Base-by-base conservation (phyloP, 2,329 filamentous ascomycete species). In the Calonectria ilicicola region DNA sequence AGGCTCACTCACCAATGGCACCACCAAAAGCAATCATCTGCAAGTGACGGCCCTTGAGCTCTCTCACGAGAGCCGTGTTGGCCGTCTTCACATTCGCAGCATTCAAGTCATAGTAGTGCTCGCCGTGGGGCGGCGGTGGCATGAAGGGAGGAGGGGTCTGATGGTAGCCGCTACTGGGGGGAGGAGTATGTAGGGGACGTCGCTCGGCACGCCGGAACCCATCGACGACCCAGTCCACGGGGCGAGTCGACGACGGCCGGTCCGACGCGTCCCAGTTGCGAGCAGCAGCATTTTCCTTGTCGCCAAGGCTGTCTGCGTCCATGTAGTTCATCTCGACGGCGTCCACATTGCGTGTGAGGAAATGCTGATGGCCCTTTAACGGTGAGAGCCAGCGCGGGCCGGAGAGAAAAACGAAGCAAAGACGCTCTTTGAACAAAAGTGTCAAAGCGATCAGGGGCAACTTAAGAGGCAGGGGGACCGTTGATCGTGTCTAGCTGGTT, bases 11-110 rank as follows among this genome's bases (percentile, higher is more conserved):
- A 90, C 93, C 94, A 79, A 98, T 98, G 7, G 94, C 96, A 51
- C 95, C 95, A 76, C 95, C 95, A 76, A 98, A 86, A 0, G 76
- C 76, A 53, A 78, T 78, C 76, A 78, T 78, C 32, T 78, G 76
- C 7, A 78, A 8, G 10, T 98, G 96, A 58, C 95, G 89, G 19
- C 92, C 91, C 84, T 97, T 96, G 73, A 97, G 85, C 82, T 92
- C 92, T 77, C 95, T 89, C 42, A 93, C 91, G 49, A 98, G 87
- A 6, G 93, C 91, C 60, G 94, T 93, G 74, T 92, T 89, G 5
- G 95, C 93, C 2, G 95, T 95, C 80, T 95, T 93, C 76, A 94
- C 86, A 79, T 94, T 89, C 51, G 90, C 91, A 76, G 66, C 66
- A 35, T 49, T 47, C 32, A 68, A 17, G n/a, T 68, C 66, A 35